Base-by-base conservation (phyloP, 345 rosid species). In the Carallia brachiata region DNA sequence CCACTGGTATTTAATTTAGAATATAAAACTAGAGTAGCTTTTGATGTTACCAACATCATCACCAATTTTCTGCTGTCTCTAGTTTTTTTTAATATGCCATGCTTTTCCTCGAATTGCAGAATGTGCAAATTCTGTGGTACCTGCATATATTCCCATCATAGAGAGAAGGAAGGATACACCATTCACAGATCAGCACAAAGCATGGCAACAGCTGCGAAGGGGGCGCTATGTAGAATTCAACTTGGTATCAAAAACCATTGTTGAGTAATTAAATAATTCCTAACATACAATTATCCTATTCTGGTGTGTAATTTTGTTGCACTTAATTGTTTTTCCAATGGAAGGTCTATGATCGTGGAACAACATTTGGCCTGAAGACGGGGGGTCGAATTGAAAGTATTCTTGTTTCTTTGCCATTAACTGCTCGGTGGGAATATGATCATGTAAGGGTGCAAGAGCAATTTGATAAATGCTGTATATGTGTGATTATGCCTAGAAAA, bases 201-300 rank as follows among this genome's bases (percentile, higher is more conserved):
- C 93, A 30, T 95, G 97, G 97, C 99, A 95, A 71, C 99, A 95
- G 74, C 70, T 95, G 76, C 90, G 99, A 12, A 77, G 99, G 78
- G 99, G 99, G 3, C 90, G 99, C 71, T 95, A 92, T 73, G 97
- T 95, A 5, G 97, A 95, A 82, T 95, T 95, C 77, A 95, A 95
- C 84, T 82, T 95, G 97, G 97, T 95, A 86, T 62, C 23, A 32
- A 65, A 23, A 64, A 53, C 44, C 60, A 56, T 56, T 6, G 12
- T 23, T 56, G 60, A 27, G 31, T 9, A 56, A 27, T 7, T 15
- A 2, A 19, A 56, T 19, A 4, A 3, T 9, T 19, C 6, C 4
- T 15, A 56, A 19, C 15, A 4, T 7, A 19, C 28, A 56, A 15
- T 56, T 16, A 27, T 27, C 12, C 28, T 5, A 56, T 9, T 27